A percentile compares a stretch with the other conserved stretches of the same genome.
phyloP scores from a whole-genome alignment of 2,329 filamentous ascomycete genomes.

The Paraphaeosphaeria sporulosa region DNA sequence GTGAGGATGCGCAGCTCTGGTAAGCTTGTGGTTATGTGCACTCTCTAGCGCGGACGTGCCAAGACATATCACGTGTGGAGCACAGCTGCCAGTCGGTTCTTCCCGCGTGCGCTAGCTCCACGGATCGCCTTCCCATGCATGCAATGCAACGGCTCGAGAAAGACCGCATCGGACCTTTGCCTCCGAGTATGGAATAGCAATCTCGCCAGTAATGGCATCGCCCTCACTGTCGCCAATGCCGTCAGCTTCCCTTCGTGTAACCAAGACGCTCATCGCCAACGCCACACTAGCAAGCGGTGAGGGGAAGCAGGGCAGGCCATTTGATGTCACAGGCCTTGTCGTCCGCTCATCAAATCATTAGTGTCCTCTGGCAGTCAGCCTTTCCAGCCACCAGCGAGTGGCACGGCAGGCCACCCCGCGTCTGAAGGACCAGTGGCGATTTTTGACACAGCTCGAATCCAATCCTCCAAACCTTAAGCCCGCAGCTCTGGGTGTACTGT shows the following conservation, averaged over 20 bases:
- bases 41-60: neutral
- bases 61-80: slow-evolving; percentile 2
- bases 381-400: neutral
- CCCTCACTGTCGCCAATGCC: neutral
- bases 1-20: neutral
- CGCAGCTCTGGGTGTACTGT: neutral
- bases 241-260: slow-evolving; percentile 1
- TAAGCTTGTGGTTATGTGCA: neutral
- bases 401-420: neutral
- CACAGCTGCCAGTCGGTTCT: neutral
- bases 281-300: slow-evolving; percentile 4
- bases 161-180: neutral
- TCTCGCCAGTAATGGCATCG: neutral
- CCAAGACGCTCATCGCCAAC: neutral
- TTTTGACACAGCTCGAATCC: neutral
- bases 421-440: neutral
- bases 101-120: slow-evolving; percentile 6
- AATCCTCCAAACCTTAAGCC: neutral
- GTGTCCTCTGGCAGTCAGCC: neutral
- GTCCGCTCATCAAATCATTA: slow-evolving; percentile 3
- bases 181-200: neutral
- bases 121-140: neutral
- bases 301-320: neutral
- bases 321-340: neutral
- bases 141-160: neutral